A percentile compares a stretch with the other conserved stretches of the same genome.
Conservation (phyloP, 495 filamentous ascomycete species). For the Aspergillus homomorphus region DNA sequence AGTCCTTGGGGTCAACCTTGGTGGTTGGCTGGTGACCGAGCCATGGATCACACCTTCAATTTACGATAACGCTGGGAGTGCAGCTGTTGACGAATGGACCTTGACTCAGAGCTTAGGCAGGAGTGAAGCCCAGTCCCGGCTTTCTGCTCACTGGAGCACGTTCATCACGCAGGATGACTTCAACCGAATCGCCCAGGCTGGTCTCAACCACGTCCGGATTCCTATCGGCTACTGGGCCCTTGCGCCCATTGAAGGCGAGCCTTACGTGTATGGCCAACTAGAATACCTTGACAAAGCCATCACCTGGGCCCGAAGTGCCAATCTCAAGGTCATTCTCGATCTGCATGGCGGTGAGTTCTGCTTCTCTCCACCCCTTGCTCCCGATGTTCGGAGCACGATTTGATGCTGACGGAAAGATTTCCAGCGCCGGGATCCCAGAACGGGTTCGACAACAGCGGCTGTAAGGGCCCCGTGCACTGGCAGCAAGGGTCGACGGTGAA, state of each 20-base stretch:
- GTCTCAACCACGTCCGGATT: slow-evolving; percentile 75
- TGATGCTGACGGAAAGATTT: background rate
- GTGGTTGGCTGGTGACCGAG: slow-evolving; percentile 57
- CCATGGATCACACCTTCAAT: slow-evolving; percentile 68
- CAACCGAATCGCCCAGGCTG: slow-evolving; percentile 57
- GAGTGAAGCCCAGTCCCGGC: slow-evolving; percentile 41
- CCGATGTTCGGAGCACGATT: background rate
- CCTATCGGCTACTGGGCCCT: slow-evolving; percentile 79
- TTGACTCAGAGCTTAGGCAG: slow-evolving; percentile 50
- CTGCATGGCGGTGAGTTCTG: slow-evolving; percentile 60
- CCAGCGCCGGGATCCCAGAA: slow-evolving; percentile 74
- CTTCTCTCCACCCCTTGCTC: background rate
- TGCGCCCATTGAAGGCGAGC: slow-evolving; percentile 55
- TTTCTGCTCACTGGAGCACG: slow-evolving; percentile 56
- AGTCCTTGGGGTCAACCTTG: slow-evolving; percentile 56
- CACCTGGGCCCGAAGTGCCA: slow-evolving; percentile 60
- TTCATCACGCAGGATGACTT: slow-evolving; percentile 71
- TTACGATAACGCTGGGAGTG: slow-evolving; percentile 47
- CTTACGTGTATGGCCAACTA: slow-evolving; percentile 72
- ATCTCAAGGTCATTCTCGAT: slow-evolving; percentile 68
- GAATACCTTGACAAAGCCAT: slow-evolving; percentile 63
- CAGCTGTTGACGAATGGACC: slow-evolving; percentile 64
- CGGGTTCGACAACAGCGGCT: slow-evolving; percentile 75
- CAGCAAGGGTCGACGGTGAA: slow-evolving; percentile 53
- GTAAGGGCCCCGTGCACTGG: slow-evolving; percentile 64